phyloP scores from a whole-genome alignment of 2,329 filamentous ascomycete species.

The Clonostachys rosea region DNA sequence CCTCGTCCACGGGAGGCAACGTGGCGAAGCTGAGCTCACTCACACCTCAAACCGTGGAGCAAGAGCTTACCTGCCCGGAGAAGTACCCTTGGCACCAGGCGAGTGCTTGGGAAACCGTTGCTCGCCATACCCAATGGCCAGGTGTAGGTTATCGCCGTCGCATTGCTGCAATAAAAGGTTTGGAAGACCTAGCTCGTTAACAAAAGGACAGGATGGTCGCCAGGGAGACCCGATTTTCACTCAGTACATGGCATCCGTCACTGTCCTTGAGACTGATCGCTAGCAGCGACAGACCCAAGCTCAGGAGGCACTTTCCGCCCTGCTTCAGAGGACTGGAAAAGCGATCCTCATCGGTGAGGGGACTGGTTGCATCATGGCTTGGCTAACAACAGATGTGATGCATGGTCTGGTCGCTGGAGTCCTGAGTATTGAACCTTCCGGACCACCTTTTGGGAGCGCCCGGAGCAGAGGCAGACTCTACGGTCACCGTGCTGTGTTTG shows the following conservation, averaged over 20 bases:
- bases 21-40: neutral
- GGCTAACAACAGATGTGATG: conserved; percentile 40
- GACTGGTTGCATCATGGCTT: conserved; percentile 38
- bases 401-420: conserved; percentile 42
- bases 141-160: conserved; percentile 1
- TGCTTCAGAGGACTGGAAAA: conserved; percentile 35
- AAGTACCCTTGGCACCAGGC: too few relatives aligned
- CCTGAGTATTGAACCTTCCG: conserved; percentile 46
- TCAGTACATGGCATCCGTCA: too few relatives aligned
- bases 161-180: too few relatives aligned
- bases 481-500: conserved; percentile 12
- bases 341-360: conserved; percentile 44
- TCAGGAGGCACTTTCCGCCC: conserved; percentile 27
- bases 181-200: too few relatives aligned
- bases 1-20: too few relatives aligned
- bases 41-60: neutral
- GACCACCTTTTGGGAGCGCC: conserved; percentile 39
- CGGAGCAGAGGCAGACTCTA: conserved; percentile 5
- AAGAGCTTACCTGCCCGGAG: too few relatives aligned
- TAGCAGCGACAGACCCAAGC: conserved; percentile 20
- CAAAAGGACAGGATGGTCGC: too few relatives aligned
- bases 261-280: too few relatives aligned
- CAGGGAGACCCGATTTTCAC: too few relatives aligned
- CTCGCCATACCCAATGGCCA: conserved; percentile 10
- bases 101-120: too few relatives aligned